phyloP scores from a whole-genome alignment of 1,284 basidiomycete species.

The Chalciporus sp. region DNA sequence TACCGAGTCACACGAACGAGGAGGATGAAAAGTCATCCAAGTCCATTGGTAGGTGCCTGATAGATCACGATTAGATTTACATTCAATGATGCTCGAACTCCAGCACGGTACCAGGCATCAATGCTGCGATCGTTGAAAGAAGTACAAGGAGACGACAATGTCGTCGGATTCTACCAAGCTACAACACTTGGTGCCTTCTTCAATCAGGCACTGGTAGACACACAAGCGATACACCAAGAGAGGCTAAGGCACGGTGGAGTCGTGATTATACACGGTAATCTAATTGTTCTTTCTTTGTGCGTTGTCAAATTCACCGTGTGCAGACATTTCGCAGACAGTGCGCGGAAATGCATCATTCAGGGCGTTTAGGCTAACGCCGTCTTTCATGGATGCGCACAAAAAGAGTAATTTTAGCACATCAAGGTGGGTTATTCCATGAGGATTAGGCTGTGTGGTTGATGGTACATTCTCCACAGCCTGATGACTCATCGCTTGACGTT shows the following conservation, averaged over 20 bases:
- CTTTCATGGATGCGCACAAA: conserved; percentile 87
- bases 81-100: conserved; percentile 11
- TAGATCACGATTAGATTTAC: conserved; percentile 5
- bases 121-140: conserved; percentile 90
- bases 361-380: conserved; percentile 85
- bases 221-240: conserved; percentile 83
- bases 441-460: conserved; percentile 16
- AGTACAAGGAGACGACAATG: conserved; percentile 92
- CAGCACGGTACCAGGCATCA: conserved; percentile 81
- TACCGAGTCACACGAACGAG: conserved; percentile 68
- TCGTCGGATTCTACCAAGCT: conserved; percentile 96
- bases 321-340: conserved; percentile 74
- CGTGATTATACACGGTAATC: conserved; percentile 84
- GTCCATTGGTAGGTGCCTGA: conserved; percentile 56
- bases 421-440: conserved; percentile 51
- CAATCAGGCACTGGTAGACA: conserved; percentile 87
- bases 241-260: conserved; percentile 85
- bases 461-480: conserved; percentile 54
- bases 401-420: conserved; percentile 85
- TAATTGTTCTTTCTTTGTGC: conserved; percentile 3
- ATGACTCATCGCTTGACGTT: conserved; percentile 88
- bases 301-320: conserved; percentile 16
- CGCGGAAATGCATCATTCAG: conserved; percentile 90
- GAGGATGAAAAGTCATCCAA: conserved; percentile 81
- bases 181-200: conserved; percentile 91